Evolutionary conservation across 441 rosid genomes (phyloP).

Genomic region (Pelargonium cotyledonis): DNA sequence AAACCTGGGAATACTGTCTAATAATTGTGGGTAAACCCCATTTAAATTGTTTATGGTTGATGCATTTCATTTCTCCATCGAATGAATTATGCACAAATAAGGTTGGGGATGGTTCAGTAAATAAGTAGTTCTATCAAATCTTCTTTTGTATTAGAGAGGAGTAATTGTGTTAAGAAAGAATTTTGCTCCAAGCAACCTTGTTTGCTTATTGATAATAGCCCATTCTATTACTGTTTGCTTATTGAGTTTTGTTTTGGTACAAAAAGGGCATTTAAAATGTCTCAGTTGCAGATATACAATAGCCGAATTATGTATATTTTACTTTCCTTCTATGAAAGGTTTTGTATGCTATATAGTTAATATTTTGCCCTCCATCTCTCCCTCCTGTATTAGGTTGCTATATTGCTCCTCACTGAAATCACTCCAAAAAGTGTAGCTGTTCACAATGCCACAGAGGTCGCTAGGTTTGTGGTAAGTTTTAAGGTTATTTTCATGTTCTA

Average conservation of each 20-base stretch:
- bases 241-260: neutral
- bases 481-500: conserved; percentile 13
- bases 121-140: neutral
- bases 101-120: neutral
- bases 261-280: neutral
- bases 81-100: neutral
- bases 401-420: conserved; percentile 91
- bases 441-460: conserved; percentile 93
- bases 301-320: too few relatives aligned
- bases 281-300: neutral
- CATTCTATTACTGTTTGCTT: neutral
- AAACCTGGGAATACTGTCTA: neutral
- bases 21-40: neutral
- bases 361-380: neutral
- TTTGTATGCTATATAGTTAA: neutral
- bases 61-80: neutral
- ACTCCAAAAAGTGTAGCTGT: conserved; percentile 99
- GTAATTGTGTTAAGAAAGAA: neutral
- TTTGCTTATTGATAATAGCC: neutral
- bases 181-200: neutral
- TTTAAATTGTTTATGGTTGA: neutral
- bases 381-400: conserved; percentile 55
- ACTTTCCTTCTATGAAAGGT: too few relatives aligned
- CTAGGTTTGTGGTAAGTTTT: conserved; percentile 82
- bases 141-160: neutral